Conservation (phyloP, 345 rosid species). For the Citrus unshiu region DNA sequence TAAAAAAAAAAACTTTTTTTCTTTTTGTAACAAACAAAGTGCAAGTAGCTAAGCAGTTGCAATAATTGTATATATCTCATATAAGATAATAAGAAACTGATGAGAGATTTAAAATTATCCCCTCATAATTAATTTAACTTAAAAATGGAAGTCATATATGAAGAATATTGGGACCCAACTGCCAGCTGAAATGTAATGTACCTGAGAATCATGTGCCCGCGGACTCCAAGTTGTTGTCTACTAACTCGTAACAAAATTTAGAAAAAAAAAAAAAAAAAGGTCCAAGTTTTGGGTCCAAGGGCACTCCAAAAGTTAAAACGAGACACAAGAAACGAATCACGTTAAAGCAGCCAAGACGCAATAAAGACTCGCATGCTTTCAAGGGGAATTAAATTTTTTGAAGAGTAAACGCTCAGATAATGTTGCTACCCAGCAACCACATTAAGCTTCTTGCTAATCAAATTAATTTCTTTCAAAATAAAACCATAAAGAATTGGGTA, state of each 20-base stretch:
- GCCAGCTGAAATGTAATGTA: background rate
- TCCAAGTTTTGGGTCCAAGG: background rate
- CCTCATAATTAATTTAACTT: background rate
- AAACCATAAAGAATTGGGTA: background rate
- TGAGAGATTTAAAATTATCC: background rate
- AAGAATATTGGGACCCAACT: slow-evolving; percentile 1
- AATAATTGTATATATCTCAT: too few relatives aligned
- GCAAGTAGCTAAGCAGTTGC: background rate
- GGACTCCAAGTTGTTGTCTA: slow-evolving; percentile 13
- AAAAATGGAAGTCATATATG: background rate
- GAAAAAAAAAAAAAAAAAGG: background rate
- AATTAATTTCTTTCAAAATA: background rate
- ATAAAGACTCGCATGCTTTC: background rate
- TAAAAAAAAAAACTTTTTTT: too few relatives aligned
- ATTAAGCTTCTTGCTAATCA: background rate
- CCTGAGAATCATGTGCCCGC: slow-evolving; percentile 31
- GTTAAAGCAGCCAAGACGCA: slow-evolving; percentile 10
- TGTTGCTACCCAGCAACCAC: background rate
- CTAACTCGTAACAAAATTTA: background rate
- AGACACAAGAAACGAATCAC: slow-evolving; percentile 8
- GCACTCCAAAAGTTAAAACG: background rate
- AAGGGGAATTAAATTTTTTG: background rate
- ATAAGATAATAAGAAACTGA: too few relatives aligned
- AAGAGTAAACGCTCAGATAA: background rate
- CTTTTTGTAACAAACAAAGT: background rate